A percentile compares a stretch with the other conserved stretches of the same genome.
Conservation (phyloP, 352 stramenopile species). For the Pythium coloratum region DNA sequence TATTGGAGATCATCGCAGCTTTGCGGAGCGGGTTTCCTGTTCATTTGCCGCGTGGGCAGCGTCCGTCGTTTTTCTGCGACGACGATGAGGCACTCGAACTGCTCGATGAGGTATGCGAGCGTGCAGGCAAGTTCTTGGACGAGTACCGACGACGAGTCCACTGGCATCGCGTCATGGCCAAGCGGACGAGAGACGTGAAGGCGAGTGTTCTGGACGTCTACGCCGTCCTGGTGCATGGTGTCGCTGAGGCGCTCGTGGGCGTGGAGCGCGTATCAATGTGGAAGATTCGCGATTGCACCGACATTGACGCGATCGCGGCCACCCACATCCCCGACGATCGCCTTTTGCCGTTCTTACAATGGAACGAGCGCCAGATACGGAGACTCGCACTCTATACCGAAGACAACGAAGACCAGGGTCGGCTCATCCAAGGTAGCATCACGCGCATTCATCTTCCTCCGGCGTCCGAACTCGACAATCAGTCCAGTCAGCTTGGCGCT, state of each 20-base stretch:
- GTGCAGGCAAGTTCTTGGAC: conserved; percentile 45
- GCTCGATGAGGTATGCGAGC: conserved; percentile 40
- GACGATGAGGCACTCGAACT: conserved; percentile 58
- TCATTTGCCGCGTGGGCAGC: conserved; percentile 35
- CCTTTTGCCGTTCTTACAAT: conserved; percentile 55
- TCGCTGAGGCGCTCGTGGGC: conserved; percentile 42
- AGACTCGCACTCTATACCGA: conserved; percentile 64
- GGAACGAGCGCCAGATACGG: conserved; percentile 58
- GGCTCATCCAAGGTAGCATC: conserved; percentile 41
- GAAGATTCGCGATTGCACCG: conserved; percentile 38
- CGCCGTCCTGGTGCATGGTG: conserved; percentile 40
- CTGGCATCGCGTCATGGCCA: conserved; percentile 50
- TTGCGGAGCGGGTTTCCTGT: conserved; percentile 43
- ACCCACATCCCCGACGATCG: conserved; percentile 63
- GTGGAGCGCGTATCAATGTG: conserved; percentile 56
- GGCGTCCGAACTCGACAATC: not conserved
- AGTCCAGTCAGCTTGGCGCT: not conserved
- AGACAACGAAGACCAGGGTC: conserved; percentile 10
- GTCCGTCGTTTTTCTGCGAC: conserved; percentile 42
- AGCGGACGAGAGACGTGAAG: conserved; percentile 34
- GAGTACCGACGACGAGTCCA: conserved; percentile 44
- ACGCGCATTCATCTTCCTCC: conserved; percentile 18
- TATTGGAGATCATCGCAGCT: conserved; percentile 53
- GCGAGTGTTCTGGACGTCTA: conserved; percentile 62
- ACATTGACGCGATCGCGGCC: conserved; percentile 52